Conservation (phyloP, 2,329 filamentous ascomycete genomes). For the Paecilomyces dactylethromorphus region DNA sequence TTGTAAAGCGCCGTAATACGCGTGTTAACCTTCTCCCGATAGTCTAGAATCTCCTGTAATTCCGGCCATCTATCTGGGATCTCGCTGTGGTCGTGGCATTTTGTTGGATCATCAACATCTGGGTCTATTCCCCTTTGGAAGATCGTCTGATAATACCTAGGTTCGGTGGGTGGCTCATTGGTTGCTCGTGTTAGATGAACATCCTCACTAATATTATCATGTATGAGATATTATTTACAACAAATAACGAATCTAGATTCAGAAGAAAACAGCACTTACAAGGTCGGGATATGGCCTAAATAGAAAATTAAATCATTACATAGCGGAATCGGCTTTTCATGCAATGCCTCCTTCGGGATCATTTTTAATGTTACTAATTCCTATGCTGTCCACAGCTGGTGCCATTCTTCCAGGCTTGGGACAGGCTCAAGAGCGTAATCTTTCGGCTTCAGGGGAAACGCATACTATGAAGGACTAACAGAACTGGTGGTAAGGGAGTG, state of each 20-base stretch:
- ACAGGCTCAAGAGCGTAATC: background rate
- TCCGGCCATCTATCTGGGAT: background rate
- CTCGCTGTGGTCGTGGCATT: background rate
- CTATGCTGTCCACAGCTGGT: background rate
- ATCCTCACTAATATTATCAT: background rate
- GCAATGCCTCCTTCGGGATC: background rate
- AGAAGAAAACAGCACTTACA: background rate
- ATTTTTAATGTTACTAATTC: background rate
- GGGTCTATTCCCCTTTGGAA: background rate
- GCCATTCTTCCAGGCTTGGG: background rate
- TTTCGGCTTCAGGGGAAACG: background rate
- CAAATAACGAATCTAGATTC: background rate
- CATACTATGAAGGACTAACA: background rate
- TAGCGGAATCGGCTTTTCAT: background rate
- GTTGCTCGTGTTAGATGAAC: background rate
- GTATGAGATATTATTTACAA: background rate
- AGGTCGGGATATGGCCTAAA: background rate
- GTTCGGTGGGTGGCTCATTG: background rate
- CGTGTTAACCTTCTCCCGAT: background rate
- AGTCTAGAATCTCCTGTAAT: background rate
- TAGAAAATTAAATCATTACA: background rate
- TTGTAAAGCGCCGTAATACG: background rate
- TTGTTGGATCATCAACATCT: background rate
- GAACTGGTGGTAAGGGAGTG: background rate
- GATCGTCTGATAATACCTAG: background rate